Conservation (phyloP, 2,329 filamentous ascomycete species). For the Phyllachora maydis region DNA sequence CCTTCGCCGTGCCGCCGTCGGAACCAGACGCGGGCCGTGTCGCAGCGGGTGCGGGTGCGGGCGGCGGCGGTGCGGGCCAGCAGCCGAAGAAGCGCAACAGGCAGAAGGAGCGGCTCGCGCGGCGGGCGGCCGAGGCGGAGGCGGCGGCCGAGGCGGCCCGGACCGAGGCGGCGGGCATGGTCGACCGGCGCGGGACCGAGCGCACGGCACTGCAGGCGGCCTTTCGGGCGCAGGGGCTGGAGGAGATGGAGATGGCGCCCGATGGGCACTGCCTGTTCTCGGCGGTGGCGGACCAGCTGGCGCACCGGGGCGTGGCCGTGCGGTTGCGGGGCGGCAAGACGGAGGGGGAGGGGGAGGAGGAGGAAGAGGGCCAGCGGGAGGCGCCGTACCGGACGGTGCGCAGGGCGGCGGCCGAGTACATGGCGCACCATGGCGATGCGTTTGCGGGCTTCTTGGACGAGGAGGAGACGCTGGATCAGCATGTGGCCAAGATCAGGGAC, state of each 20-base stretch:
- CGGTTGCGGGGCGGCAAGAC: slow-evolving; percentile 3
- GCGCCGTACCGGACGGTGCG: slow-evolving; percentile 46
- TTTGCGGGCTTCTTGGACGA: slow-evolving; percentile 74
- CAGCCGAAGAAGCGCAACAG: slow-evolving; percentile 58
- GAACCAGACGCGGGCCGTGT: not conserved
- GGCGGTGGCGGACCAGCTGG: slow-evolving; percentile 70
- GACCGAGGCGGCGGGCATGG: slow-evolving; percentile 53
- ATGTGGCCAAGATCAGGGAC: slow-evolving; percentile 57
- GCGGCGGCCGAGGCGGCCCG: slow-evolving; percentile 46
- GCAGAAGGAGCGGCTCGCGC: slow-evolving; percentile 76
- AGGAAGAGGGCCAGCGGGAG: slow-evolving; percentile 9
- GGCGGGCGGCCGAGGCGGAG: slow-evolving; percentile 69
- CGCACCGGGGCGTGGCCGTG: slow-evolving; percentile 25
- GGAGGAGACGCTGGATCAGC: slow-evolving; percentile 58
- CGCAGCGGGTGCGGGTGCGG: slow-evolving; percentile 6
- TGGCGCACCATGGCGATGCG: slow-evolving; percentile 51
- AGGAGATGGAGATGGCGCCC: slow-evolving; percentile 61
- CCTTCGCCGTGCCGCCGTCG: too few relatives aligned
- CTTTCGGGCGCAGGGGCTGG: slow-evolving; percentile 41
- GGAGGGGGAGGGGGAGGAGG: slow-evolving; percentile 4
- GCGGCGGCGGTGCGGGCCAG: slow-evolving; percentile 5
- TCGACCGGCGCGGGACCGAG: slow-evolving; percentile 52
- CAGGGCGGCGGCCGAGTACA: slow-evolving; percentile 55
- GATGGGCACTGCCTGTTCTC: slow-evolving; percentile 94
- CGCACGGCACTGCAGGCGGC: slow-evolving; percentile 46